Evolutionary conservation across 2,329 filamentous ascomycete genomes (phyloP).

Genomic region (Trichophyton rubrum): DNA sequence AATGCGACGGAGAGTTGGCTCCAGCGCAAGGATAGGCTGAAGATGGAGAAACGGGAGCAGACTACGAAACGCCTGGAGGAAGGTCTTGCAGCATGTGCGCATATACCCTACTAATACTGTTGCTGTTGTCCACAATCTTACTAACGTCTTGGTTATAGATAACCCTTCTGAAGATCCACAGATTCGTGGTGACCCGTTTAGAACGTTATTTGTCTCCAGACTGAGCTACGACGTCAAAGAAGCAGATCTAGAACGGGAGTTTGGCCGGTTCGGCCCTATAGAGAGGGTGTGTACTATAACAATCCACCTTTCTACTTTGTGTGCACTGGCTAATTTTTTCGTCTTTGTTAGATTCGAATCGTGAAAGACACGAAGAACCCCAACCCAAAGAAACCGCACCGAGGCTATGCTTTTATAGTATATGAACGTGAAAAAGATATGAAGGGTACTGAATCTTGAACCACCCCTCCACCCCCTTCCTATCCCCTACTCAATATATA

Average conservation of each 20-base stretch:
- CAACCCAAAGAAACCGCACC: constrained; percentile 69
- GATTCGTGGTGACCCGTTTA: constrained; percentile 85
- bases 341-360: constrained; percentile 61
- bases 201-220: constrained; percentile 82
- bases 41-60: constrained; percentile 61
- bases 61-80: constrained; percentile 53
- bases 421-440: constrained; percentile 97
- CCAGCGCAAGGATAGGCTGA: constrained; percentile 71
- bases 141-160: constrained; percentile 38
- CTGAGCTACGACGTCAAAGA: constrained; percentile 82
- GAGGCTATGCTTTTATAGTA: constrained; percentile 92
- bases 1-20: constrained; percentile 85
- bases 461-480: constrained; percentile 22
- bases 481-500: constrained; percentile 9
- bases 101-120: not conserved
- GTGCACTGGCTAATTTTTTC: constrained; percentile 10
- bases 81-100: constrained; percentile 49
- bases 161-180: constrained; percentile 76
- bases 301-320: not conserved
- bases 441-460: constrained; percentile 62
- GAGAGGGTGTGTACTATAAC: constrained; percentile 55
- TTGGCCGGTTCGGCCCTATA: constrained; percentile 84
- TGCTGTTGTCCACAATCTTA: not conserved
- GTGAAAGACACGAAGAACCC: constrained; percentile 65
- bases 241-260: constrained; percentile 83